phyloP scores from a whole-genome alignment of 257 asterid species.

The Solanum phureja region DNA sequence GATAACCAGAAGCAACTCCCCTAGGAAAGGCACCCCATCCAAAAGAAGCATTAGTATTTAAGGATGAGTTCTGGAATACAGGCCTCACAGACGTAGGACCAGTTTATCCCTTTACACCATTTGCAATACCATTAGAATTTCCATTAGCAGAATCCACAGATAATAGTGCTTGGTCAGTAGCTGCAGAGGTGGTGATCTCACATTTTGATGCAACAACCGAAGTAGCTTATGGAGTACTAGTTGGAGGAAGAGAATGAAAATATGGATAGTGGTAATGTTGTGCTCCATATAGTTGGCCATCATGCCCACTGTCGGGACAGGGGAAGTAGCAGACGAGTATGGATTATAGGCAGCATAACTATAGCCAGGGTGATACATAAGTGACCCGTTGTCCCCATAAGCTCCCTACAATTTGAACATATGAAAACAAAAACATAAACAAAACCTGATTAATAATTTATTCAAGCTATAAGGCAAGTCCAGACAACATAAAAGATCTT shows the following conservation, averaged over 20 bases:
- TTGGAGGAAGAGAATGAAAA: constrained; percentile 19
- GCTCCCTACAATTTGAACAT: constrained; percentile 28
- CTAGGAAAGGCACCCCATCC: constrained; percentile 36
- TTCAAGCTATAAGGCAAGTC: neutral
- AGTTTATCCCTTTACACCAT: constrained; percentile 33
- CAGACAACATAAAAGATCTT: neutral
- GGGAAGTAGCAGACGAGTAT: constrained; percentile 50
- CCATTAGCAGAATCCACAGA: constrained; percentile 38
- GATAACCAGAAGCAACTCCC: constrained; percentile 40
- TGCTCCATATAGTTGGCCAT: constrained; percentile 57
- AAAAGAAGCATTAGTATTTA: constrained; percentile 26
- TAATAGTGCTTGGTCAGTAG: constrained; percentile 42
- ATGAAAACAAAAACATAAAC: neutral
- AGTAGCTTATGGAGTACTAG: constrained; percentile 23
- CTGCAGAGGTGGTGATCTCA: constrained; percentile 34
- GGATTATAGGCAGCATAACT: constrained; percentile 55
- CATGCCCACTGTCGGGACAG: constrained; percentile 59
- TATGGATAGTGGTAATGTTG: constrained; percentile 71
- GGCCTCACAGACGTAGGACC: constrained; percentile 15
- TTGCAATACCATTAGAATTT: constrained; percentile 39
- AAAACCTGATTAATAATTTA: too few relatives aligned
- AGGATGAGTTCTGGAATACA: constrained; percentile 24
- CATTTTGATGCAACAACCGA: constrained; percentile 35
- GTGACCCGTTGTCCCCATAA: constrained; percentile 56
- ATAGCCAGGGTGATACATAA: constrained; percentile 50